Evolutionary conservation across 768 basidiomycete genomes (phyloP).

Genomic region (Boletus reticuloceps): DNA sequence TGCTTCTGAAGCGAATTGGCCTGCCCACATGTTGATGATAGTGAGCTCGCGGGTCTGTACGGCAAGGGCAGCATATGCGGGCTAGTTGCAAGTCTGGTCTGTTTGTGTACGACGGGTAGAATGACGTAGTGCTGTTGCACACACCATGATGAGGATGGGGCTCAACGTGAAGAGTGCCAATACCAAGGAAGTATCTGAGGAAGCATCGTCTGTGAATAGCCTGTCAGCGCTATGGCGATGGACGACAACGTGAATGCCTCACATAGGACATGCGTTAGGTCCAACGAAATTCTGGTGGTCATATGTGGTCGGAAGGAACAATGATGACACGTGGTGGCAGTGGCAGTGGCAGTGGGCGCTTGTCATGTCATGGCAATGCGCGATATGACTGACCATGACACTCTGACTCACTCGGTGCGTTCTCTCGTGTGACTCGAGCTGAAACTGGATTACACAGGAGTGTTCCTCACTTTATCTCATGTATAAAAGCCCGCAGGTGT

Average conservation of each 20-base stretch:
- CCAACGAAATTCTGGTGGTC: constrained; percentile 44
- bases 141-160: constrained; percentile 72
- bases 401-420: too few relatives aligned
- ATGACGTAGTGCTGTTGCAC: constrained; percentile 1
- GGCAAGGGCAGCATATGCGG: constrained; percentile 74
- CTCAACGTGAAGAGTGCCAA: constrained; percentile 65
- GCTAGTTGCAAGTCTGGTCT: constrained; percentile 38
- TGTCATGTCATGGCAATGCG: too few relatives aligned
- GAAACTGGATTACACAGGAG: too few relatives aligned
- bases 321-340: too few relatives aligned
- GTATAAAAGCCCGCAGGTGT: too few relatives aligned
- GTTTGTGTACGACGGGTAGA: neutral
- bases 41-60: constrained; percentile 75
- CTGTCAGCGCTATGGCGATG: neutral
- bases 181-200: constrained; percentile 52
- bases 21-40: constrained; percentile 82
- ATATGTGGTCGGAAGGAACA: neutral
- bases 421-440: too few relatives aligned
- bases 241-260: constrained; percentile 13
- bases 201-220: constrained; percentile 52
- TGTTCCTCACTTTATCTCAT: too few relatives aligned
- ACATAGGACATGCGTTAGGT: constrained; percentile 71
- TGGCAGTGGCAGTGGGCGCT: too few relatives aligned
- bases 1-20: constrained; percentile 70
- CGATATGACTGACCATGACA: too few relatives aligned